These are phyloP conservation scores for Apophysomyces trapeziformis DNA, from an alignment of 371 early-diverging fungal species.

Conservation along the genomic window DNA sequence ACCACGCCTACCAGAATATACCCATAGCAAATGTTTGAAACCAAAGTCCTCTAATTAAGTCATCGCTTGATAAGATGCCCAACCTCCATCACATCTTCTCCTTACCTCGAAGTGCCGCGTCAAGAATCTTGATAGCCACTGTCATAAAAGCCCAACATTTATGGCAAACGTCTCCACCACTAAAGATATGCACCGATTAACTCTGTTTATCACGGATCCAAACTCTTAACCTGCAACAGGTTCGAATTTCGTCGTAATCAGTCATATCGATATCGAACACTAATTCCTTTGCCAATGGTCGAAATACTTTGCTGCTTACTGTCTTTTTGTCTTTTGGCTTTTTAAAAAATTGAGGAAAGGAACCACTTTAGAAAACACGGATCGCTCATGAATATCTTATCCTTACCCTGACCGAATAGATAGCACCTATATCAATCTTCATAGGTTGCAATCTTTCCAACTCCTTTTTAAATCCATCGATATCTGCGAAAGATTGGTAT, in stretches of 20 bases:
- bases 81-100: background rate
- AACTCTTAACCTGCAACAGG: constrained; percentile 82
- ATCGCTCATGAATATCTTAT: background rate
- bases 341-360: background rate
- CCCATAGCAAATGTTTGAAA: constrained; percentile 94
- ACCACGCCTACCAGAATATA: constrained; percentile 98
- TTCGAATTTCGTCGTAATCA: constrained; percentile 97
- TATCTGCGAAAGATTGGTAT: constrained; percentile 81
- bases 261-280: constrained; percentile 99
- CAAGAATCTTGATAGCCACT: constrained; percentile 87
- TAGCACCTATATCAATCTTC: constrained; percentile 98
- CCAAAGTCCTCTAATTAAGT: constrained; percentile 88
- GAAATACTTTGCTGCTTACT: constrained; percentile 72
- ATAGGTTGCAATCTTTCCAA: constrained; percentile 75
- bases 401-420: constrained; percentile 80
- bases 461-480: constrained; percentile 78
- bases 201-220: background rate
- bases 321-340: constrained; percentile 85
- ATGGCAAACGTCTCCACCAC: constrained; percentile 86
- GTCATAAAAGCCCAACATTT: constrained; percentile 97
- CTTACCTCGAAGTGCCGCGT: constrained; percentile 70
- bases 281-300: constrained; percentile 88
- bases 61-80: background rate
- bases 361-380: background rate
- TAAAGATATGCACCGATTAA: constrained; percentile 19